Conservation (phyloP, 305 asterid genomes). For the Fraxinus velutina region DNA sequence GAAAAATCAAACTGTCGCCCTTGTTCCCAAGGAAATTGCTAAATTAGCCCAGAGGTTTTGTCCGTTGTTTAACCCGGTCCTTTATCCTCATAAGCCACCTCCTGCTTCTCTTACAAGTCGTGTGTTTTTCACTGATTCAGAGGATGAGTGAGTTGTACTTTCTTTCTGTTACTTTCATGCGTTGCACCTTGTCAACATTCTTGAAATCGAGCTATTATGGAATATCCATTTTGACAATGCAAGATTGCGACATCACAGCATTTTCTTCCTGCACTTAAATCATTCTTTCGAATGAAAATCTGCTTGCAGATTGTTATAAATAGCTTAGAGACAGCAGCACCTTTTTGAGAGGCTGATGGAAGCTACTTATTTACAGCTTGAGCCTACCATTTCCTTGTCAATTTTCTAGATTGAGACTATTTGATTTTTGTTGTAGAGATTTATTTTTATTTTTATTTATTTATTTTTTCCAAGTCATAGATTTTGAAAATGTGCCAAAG, state of each 20-base stretch:
- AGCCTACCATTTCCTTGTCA: not conserved
- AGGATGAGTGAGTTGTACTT: slow-evolving; percentile 91
- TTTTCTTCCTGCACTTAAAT: slow-evolving; percentile 4
- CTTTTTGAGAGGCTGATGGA: not conserved
- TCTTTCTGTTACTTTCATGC: slow-evolving; percentile 30
- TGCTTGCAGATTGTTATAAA: slow-evolving; percentile 10
- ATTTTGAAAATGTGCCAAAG: not conserved
- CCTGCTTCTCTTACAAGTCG: slow-evolving; percentile 70
- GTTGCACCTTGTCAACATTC: slow-evolving; percentile 16
- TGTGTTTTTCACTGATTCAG: slow-evolving; percentile 89
- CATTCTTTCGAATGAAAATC: not conserved
- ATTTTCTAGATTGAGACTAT: not conserved
- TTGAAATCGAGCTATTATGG: not conserved
- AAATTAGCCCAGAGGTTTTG: slow-evolving; percentile 72
- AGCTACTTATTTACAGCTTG: not conserved
- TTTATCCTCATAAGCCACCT: slow-evolving; percentile 92
- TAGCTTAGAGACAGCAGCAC: not conserved
- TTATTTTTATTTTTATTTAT: too few relatives aligned
- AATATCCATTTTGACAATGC: not conserved
- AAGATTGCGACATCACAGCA: slow-evolving; percentile 10
- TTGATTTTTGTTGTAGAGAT: not conserved
- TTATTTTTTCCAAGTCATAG: not conserved
- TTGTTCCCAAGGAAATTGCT: slow-evolving; percentile 83
- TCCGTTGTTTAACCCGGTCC: slow-evolving; percentile 77
- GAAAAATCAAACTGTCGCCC: slow-evolving; percentile 64